Base-by-base conservation (phyloP, 2,329 filamentous ascomycete genomes). In the Botrytis deweyae region DNA sequence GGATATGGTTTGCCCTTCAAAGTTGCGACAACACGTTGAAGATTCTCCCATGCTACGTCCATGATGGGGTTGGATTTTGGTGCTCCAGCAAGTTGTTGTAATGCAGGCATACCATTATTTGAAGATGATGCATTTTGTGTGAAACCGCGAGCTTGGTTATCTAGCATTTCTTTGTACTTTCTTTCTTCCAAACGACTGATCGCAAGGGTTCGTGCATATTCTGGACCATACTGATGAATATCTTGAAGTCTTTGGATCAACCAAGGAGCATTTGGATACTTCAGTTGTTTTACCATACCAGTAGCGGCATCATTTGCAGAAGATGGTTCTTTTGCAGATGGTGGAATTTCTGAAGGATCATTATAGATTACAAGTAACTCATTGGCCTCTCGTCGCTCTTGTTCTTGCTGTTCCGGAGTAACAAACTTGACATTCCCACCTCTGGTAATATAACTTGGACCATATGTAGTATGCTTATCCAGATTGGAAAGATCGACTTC, bases 381-480 rank as follows among this genome's bases (percentile, higher is more conserved):
- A 18, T 84, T 84, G 65, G 85, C 86, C 78, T 91, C 89, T 40
- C 89, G 87, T 65, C 88, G 85, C 10, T 84, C 83, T 80, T 90
- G 90, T 38, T 82, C 80, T 74, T 86, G 84, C 76, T 89, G 87
- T 80, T 91, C 87, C 0, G 86, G 83, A 0, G 89, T 90, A 29
- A 83, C 82, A 49, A 91, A 85, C 0, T 81, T 79, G 40, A 86
- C 81, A 8, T 82, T 79, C 40, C 90, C 89, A 22, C 88, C 88
- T 63, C 88, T 84, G 7, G 87, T 89, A 44, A 84, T 82, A 76
- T 84, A 91, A 55, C 83, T 87, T 84, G 65, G 83, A 4, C 86
- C 82, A 16, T 90, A 79, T n/a, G 62, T 82, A 25, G 80, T 77
- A 4, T 84, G 81, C 63, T 78, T 79, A 0, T 77, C 75, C 36